phyloP scores from a whole-genome alignment of 768 basidiomycete genomes.

The Russula virescens region DNA sequence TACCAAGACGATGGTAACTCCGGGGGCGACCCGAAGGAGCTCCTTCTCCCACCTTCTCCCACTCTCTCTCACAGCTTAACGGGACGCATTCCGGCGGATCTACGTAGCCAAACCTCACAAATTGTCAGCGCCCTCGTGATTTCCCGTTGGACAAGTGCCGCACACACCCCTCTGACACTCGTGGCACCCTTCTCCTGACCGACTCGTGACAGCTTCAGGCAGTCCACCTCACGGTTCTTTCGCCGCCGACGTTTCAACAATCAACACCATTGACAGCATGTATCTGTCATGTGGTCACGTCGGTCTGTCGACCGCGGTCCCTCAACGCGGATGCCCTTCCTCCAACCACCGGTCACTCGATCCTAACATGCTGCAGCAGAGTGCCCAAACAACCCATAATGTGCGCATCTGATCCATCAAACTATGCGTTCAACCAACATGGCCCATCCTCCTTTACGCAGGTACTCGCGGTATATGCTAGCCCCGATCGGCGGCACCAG shows the following conservation, averaged over 20 bases:
- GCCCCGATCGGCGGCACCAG: conserved; percentile 10
- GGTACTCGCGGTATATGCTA: background rate
- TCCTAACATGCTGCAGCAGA: conserved; percentile 14
- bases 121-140: conserved; percentile 16
- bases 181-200: conserved; percentile 12
- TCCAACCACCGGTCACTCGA: background rate
- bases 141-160: conserved; percentile 12
- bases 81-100: conserved; percentile 18
- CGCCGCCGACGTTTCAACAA: conserved; percentile 21
- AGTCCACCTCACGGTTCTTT: conserved; percentile 17
- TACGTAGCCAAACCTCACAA: conserved; percentile 19
- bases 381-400: background rate
- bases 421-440: background rate
- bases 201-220: conserved; percentile 17
- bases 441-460: background rate
- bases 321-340: conserved; percentile 2
- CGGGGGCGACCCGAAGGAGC: conserved; percentile 10
- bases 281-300: conserved; percentile 15
- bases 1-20: conserved; percentile 21
- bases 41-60: background rate
- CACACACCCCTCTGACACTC: conserved; percentile 15
- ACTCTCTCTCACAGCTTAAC: conserved; percentile 12
- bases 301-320: conserved; percentile 4
- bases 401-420: background rate
- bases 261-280: conserved; percentile 18